A percentile compares a stretch with the other conserved stretches of the same genome.
Conservation (phyloP, 352 stramenopile species). For the Phytophthora sojae region DNA sequence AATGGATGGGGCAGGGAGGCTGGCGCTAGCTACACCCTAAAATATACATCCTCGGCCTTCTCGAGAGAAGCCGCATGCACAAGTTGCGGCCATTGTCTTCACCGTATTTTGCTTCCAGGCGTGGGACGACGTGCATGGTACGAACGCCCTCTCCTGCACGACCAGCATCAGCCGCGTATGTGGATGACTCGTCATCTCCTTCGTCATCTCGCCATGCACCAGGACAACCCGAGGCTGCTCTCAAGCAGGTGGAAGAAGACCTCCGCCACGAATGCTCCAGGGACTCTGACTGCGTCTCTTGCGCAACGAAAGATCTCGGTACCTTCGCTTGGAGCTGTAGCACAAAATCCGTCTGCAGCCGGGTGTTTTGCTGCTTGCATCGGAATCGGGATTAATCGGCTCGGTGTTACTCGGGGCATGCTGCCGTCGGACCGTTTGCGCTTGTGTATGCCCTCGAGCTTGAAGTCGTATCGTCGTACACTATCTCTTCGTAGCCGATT, state of each 20-base stretch:
- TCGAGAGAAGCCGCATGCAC: conserved; percentile 1
- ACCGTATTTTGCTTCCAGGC: not conserved
- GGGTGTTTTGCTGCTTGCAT: conserved; percentile 19
- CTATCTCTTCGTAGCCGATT: no score
- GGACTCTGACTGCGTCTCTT: conserved; percentile 14
- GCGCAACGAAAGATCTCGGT: not conserved
- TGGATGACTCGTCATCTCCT: conserved; percentile 14
- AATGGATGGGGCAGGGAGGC: no score
- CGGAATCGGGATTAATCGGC: conserved; percentile 31
- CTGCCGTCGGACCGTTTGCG: conserved; percentile 1
- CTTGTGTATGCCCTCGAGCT: not conserved
- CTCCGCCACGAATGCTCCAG: conserved; percentile 16
- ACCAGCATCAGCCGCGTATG: conserved; percentile 17
- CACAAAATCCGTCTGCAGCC: conserved; percentile 6
- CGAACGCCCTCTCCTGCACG: conserved; percentile 2
- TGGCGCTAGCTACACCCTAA: no score
- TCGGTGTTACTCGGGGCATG: conserved; percentile 15
- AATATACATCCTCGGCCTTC: no score
- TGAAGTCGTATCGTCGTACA: not conserved
- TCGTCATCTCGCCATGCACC: not conserved
- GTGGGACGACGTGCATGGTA: conserved; percentile 7
- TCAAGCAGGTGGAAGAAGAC: conserved; percentile 20
- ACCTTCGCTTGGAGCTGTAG: not conserved
- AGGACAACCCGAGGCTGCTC: conserved; percentile 16
- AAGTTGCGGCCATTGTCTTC: not conserved